Evolutionary conservation across 176 grass and related monocot genomes (phyloP).

Genomic region (Oryza nivara): DNA sequence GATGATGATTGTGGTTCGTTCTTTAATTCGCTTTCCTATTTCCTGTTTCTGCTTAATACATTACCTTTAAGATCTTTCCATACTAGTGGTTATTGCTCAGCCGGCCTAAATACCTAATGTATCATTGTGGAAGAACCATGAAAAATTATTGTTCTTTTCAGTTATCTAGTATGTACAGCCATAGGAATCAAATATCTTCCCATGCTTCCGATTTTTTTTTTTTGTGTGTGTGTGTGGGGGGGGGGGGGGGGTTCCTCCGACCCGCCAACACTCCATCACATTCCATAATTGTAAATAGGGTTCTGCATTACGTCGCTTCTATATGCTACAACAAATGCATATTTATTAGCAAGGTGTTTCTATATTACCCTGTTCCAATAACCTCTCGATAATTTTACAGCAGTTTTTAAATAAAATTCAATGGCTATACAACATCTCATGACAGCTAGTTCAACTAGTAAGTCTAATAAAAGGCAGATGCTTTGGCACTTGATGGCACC

Average conservation of each 20-base stretch:
- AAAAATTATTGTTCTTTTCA: neutral
- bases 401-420: neutral
- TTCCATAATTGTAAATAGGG: neutral
- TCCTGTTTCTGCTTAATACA: neutral
- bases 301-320: conserved; percentile 7
- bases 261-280: neutral
- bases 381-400: neutral
- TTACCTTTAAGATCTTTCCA: neutral
- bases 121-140: neutral
- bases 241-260: neutral
- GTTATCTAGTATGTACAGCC: neutral
- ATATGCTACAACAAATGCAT: conserved; percentile 6
- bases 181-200: neutral
- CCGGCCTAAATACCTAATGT: neutral
- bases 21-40: conserved; percentile 30
- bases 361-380: conserved; percentile 6
- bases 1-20: conserved; percentile 84
- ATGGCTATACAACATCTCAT: neutral
- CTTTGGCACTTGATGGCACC: neutral
- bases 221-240: no score
- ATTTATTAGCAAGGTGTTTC: neutral
- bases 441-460: neutral
- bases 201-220: neutral
- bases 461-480: neutral
- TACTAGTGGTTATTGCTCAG: neutral